Percentiles rank a stretch among this genome's conserved stretches.
Conservation (phyloP, 139 green algal species). For the Chlamydomonas sp. region DNA sequence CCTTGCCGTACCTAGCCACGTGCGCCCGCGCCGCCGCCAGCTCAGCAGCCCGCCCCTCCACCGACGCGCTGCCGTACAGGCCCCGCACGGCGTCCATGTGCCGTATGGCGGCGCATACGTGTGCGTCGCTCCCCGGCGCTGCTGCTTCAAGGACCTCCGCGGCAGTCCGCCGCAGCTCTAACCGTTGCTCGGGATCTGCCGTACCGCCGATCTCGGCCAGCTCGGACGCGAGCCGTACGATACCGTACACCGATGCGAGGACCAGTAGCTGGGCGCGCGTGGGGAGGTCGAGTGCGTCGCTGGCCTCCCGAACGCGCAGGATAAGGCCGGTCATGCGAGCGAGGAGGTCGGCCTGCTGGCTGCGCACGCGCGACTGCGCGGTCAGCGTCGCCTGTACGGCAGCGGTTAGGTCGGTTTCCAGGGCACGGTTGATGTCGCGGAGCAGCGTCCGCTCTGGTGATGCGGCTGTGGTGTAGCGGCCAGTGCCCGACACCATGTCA, state of each 20-base stretch:
- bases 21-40: conserved; percentile 32
- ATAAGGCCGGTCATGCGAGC: neutral
- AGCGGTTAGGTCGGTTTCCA: conserved; percentile 12
- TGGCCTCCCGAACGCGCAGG: neutral
- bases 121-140: conserved; percentile 41
- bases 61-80: conserved; percentile 10
- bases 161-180: conserved; percentile 10
- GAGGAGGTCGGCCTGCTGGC: conserved; percentile 25
- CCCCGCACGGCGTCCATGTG: conserved; percentile 17
- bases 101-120: conserved; percentile 17
- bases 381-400: conserved; percentile 23
- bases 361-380: conserved; percentile 10
- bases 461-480: neutral
- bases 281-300: conserved; percentile 14
- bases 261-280: conserved; percentile 3
- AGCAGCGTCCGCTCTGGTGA: neutral
- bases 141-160: conserved; percentile 22
- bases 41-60: conserved; percentile 16
- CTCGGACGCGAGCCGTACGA: conserved; percentile 16
- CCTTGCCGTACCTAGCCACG: conserved; percentile 32
- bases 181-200: conserved; percentile 12
- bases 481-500: neutral
- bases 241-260: conserved; percentile 19
- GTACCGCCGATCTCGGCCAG: conserved; percentile 11
- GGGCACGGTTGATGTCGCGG: neutral